Conservation (phyloP, 1,139 yeast genomes). For the Pichia sp. region DNA sequence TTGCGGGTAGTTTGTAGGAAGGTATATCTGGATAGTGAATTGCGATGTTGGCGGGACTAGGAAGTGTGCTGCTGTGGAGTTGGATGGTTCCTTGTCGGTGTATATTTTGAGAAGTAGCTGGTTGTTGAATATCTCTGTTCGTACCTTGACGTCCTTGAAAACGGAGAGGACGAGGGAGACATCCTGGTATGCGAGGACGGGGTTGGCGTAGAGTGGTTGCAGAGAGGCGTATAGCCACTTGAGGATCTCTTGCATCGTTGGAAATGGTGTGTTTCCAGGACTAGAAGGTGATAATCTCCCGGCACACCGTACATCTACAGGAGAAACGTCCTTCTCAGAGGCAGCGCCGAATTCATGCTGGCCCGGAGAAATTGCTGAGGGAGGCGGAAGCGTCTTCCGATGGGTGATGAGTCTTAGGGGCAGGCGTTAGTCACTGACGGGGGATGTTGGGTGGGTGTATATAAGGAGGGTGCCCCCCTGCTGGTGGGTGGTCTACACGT, state of each 20-base stretch:
- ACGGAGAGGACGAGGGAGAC: slow-evolving; percentile 51
- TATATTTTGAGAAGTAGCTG: slow-evolving; percentile 41
- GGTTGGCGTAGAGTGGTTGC: slow-evolving; percentile 52
- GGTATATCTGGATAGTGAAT: not conserved
- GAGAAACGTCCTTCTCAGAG: too few relatives aligned
- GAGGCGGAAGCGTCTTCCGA: too few relatives aligned
- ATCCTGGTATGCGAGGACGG: slow-evolving; percentile 58
- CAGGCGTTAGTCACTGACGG: too few relatives aligned
- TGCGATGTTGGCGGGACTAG: not conserved
- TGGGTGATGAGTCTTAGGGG: too few relatives aligned
- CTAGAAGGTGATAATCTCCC: too few relatives aligned
- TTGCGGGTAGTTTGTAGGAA: slow-evolving; percentile 1
- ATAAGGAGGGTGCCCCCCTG: too few relatives aligned
- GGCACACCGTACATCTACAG: too few relatives aligned
- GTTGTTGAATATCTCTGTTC: not conserved
- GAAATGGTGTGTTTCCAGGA: not conserved
- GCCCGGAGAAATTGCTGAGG: too few relatives aligned
- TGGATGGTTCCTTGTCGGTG: slow-evolving; percentile 27
- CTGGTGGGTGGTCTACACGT: too few relatives aligned
- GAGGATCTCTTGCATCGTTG: not conserved
- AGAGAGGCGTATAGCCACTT: slow-evolving; percentile 1
- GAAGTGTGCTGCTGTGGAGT: not conserved
- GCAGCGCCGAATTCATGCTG: too few relatives aligned
- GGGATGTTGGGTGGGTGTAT: too few relatives aligned
- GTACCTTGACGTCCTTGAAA: slow-evolving; percentile 14